Percentiles rank a stretch among this genome's conserved stretches.
These are phyloP conservation scores for Rubroboletus pulcherrimus DNA, from an alignment of 768 basidiomycete genomes.

Conservation along the genomic window DNA sequence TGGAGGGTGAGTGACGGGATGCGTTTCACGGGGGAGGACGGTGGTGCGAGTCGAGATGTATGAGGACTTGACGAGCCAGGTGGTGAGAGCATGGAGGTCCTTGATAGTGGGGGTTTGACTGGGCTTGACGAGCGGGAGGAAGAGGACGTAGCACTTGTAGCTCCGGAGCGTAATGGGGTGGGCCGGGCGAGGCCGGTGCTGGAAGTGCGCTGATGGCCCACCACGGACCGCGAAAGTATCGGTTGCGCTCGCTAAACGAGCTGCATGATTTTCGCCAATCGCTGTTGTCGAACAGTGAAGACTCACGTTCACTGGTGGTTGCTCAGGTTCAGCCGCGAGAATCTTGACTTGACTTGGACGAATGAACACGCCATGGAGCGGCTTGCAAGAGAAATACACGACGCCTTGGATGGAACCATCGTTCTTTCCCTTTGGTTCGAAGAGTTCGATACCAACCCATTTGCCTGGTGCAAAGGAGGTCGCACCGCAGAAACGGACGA, in stretches of 20 bases:
- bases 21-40: slow-evolving; percentile 59
- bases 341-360: slow-evolving; percentile 80
- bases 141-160: slow-evolving; percentile 32
- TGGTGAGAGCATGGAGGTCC: slow-evolving; percentile 28
- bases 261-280: background rate
- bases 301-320: slow-evolving; percentile 25
- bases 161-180: slow-evolving; percentile 38
- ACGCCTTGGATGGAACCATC: slow-evolving; percentile 82
- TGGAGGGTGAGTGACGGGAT: slow-evolving; percentile 44
- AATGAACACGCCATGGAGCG: slow-evolving; percentile 83
- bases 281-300: background rate
- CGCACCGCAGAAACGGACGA: slow-evolving; percentile 80
- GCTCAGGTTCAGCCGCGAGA: slow-evolving; percentile 36
- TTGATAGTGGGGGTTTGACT: slow-evolving; percentile 37
- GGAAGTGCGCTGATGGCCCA: slow-evolving; percentile 60
- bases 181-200: slow-evolving; percentile 44
- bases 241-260: slow-evolving; percentile 27
- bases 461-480: slow-evolving; percentile 85
- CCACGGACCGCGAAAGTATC: slow-evolving; percentile 27
- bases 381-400: slow-evolving; percentile 77
- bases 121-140: slow-evolving; percentile 70
- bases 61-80: slow-evolving; percentile 27
- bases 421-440: slow-evolving; percentile 87
- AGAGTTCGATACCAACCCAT: slow-evolving; percentile 94
- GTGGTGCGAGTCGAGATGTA: slow-evolving; percentile 29